Evolutionary conservation across 352 stramenopile genomes (phyloP), one percentile per base, ranked within the genome.

Genomic region (Thalassiosira sp.): DNA sequence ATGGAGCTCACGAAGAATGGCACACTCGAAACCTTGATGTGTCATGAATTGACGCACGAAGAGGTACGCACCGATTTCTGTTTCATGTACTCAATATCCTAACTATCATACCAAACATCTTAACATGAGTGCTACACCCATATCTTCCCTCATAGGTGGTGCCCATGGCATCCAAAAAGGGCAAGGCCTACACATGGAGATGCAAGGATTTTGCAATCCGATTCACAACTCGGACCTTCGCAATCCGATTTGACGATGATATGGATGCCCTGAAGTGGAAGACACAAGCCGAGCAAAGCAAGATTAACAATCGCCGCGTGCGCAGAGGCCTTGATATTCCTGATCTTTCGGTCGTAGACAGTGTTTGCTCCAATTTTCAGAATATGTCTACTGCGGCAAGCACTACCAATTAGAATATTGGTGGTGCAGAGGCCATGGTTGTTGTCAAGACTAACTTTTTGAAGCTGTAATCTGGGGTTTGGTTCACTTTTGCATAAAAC

Each of bases 151-250:
- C n/a, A 40, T 11, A 68, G 59, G 16, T 56, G 15, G 37, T 60
- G 27, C 46, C 62, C 5, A 72, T 72, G 48, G 13, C 22, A 13
- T 72, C 62, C 20, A 72, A 63, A 24, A 61, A 28, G 24, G 62
- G 62, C n/a, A 72, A 62, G 18, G 35, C 62, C 20, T 72, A 63
- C 40, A 72, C 62, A 45, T 72, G 62, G 62, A 53, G 31, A 35
- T 48, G 33, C 49, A 62, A 63, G 49, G 62, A 72, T 40, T 72
- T 48, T 48, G 62, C 62, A 18, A 49, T 49, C 16, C 31, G 27
- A 24, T 49, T 18, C 15, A 56, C 31, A 2, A 62, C n/a, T 33
- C 60, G 52, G 40, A 72, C 52, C 5, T 72, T 72, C 13, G 48
- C 62, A 5, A 72, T 72, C 31, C 48, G 62, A 25, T 72, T 72